These are phyloP conservation scores for Mesembryanthemum crystallinum DNA, from an alignment of 148 eudicot species.

Conservation along the genomic window DNA sequence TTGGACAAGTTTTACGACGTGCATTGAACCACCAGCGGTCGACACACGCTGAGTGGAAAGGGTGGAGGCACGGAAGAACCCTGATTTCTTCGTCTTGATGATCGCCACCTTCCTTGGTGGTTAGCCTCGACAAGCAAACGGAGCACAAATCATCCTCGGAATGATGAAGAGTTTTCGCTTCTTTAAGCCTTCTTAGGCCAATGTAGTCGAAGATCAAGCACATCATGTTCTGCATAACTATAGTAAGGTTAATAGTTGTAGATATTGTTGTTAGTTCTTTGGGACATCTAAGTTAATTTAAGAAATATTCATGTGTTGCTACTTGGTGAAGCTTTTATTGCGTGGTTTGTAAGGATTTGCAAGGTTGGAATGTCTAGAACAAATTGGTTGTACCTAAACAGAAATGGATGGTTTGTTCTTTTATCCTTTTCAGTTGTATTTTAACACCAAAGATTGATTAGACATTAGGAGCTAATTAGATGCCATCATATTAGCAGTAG, in stretches of 20 bases:
- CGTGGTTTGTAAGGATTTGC: constrained; percentile 42
- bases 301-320: not conserved
- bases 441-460: not conserved
- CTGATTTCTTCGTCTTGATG: not conserved
- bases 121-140: constrained; percentile 62
- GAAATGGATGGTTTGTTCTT: constrained; percentile 9
- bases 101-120: constrained; percentile 14
- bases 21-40: constrained; percentile 44
- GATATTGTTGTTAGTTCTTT: not conserved
- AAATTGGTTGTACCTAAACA: constrained; percentile 45
- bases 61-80: constrained; percentile 60
- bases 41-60: constrained; percentile 59
- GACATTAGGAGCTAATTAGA: not conserved
- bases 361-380: constrained; percentile 32
- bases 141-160: constrained; percentile 40
- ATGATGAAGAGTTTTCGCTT: not conserved
- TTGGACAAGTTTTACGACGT: constrained; percentile 63
- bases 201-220: constrained; percentile 36
- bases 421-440: constrained; percentile 18
- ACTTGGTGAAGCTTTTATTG: constrained; percentile 17
- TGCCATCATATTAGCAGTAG: no score
- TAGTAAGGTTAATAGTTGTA: not conserved
- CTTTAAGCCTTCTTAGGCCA: constrained; percentile 18
- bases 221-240: constrained; percentile 30
- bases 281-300: not conserved